Conservation (phyloP, 129 eudicot species). For the Pseudognaphalium luteoalbum region DNA sequence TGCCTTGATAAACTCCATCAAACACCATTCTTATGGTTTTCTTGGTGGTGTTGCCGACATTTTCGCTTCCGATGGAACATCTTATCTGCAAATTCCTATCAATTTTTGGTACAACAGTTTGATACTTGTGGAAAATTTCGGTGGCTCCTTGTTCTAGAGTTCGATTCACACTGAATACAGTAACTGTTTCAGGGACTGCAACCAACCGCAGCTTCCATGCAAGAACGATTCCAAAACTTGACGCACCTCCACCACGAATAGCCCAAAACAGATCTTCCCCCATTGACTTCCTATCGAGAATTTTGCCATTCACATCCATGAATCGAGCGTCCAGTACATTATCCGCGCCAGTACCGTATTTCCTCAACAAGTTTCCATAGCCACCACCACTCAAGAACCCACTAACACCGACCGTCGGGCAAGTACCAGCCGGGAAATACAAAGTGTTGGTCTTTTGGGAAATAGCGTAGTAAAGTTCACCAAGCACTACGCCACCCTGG, state of each 20-base stretch:
- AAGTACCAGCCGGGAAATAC: background rate
- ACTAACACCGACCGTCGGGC: background rate
- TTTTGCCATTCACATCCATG: background rate
- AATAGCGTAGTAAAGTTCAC: too few relatives aligned
- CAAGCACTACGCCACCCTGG: too few relatives aligned
- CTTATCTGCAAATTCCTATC: background rate
- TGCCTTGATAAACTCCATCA: conserved; percentile 18
- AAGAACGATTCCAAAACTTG: too few relatives aligned
- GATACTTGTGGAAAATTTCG: too few relatives aligned
- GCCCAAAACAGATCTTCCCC: background rate
- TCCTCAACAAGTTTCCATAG: conserved; percentile 27
- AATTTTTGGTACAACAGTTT: too few relatives aligned
- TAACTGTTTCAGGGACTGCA: background rate
- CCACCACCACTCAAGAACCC: conserved; percentile 18
- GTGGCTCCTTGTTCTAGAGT: too few relatives aligned
- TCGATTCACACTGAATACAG: too few relatives aligned
- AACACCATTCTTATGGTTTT: conserved; percentile 23
- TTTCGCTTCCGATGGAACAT: background rate
- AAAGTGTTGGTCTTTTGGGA: too few relatives aligned
- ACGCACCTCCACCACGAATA: too few relatives aligned
- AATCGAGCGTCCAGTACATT: conserved; percentile 23
- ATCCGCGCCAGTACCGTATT: conserved; percentile 12
- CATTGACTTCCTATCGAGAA: conserved; percentile 23
- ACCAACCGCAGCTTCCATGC: too few relatives aligned
- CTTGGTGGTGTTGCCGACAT: conserved; percentile 6